A percentile compares a stretch with the other conserved stretches of the same genome.
Evolutionary conservation across 768 basidiomycete species (phyloP).

Genomic region (Rhodotorula graminis): DNA sequence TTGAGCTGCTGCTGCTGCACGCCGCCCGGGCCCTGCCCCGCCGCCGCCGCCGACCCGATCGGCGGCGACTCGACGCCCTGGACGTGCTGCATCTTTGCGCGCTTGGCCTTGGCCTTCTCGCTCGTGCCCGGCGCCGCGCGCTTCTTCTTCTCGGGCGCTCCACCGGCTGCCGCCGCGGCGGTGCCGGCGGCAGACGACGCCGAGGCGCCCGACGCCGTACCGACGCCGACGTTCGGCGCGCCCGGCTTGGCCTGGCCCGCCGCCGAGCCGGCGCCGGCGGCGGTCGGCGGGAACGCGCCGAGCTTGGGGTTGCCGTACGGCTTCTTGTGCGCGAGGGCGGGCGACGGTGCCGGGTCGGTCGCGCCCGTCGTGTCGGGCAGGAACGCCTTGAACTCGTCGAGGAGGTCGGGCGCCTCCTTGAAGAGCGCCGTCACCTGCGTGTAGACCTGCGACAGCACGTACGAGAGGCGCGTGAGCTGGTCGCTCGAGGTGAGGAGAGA

Average conservation of each 20-base stretch:
- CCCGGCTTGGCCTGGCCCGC: not conserved
- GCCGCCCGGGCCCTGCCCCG: not conserved
- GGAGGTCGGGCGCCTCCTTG: slow-evolving; percentile 41
- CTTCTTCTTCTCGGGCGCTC: slow-evolving; percentile 38
- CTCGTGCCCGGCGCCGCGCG: slow-evolving; percentile 37
- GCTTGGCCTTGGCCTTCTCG: slow-evolving; percentile 37
- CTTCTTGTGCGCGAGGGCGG: not conserved
- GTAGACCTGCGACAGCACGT: slow-evolving; percentile 39
- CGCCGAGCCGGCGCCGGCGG: no score
- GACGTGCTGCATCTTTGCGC: slow-evolving; percentile 28
- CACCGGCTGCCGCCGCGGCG: no score
- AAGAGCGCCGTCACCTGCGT: slow-evolving; percentile 43
- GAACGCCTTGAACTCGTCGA: slow-evolving; percentile 45
- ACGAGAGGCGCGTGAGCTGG: no score
- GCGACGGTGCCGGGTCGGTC: slow-evolving; percentile 17
- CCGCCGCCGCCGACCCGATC: not conserved
- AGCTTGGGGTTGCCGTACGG: not conserved
- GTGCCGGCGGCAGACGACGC: no score
- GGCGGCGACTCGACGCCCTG: slow-evolving; percentile 33
- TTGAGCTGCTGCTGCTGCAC: not conserved
- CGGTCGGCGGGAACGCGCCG: not conserved
- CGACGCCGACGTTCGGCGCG: not conserved
- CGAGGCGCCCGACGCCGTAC: no score
- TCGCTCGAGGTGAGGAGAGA: not conserved
- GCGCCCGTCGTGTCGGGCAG: slow-evolving; percentile 39